Conservation (phyloP, 2,329 filamentous ascomycete species). For the Bipolaris cookei region DNA sequence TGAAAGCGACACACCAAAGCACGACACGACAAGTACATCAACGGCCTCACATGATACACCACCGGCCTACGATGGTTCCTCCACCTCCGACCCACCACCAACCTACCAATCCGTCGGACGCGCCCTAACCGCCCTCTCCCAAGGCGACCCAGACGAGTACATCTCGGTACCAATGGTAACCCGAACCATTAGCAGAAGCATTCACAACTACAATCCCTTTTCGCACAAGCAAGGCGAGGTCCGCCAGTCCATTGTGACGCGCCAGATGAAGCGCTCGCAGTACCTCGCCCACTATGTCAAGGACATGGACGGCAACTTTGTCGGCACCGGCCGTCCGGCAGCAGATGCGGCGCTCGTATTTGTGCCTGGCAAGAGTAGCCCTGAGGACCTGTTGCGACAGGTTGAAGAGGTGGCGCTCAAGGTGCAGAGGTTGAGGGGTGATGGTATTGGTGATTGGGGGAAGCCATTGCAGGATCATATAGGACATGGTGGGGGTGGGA, state of each 20-base stretch:
- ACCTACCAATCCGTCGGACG: constrained; percentile 15
- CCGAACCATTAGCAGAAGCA: constrained; percentile 10
- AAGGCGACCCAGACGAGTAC: constrained; percentile 18
- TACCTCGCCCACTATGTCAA: constrained; percentile 43
- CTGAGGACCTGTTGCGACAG: constrained; percentile 37
- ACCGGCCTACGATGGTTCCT: constrained; percentile 11
- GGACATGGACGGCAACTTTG: constrained; percentile 36
- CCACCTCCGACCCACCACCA: constrained; percentile 4
- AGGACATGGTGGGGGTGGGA: not conserved
- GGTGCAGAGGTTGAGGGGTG: constrained; percentile 19
- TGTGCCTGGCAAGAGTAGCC: constrained; percentile 36
- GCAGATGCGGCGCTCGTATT: constrained; percentile 37
- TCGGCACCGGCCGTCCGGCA: constrained; percentile 32
- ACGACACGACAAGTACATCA: not conserved
- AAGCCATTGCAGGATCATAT: constrained; percentile 1
- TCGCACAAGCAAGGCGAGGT: constrained; percentile 14
- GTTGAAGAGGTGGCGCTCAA: constrained; percentile 35
- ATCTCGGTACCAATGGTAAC: constrained; percentile 23
- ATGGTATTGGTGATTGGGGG: constrained; percentile 19
- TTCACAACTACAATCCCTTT: constrained; percentile 25
- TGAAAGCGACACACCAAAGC: not conserved
- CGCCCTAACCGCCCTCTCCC: constrained; percentile 4
- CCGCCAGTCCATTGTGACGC: constrained; percentile 6
- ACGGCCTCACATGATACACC: not conserved
- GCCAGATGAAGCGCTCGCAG: constrained; percentile 29